Base-by-base conservation (phyloP, 805 yeast species). In the Ogataea pini region DNA sequence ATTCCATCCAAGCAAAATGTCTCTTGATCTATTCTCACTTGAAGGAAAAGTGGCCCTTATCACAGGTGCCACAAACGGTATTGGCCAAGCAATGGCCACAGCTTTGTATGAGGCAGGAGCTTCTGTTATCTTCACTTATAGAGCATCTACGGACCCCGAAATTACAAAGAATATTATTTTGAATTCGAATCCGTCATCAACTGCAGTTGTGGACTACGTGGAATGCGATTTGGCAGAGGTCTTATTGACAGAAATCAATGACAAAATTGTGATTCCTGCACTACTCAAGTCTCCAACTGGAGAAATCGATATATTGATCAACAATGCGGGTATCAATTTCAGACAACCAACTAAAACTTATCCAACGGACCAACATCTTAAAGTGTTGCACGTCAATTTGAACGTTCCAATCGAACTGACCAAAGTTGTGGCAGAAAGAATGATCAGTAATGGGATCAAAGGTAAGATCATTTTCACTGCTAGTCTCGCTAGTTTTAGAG, bases 1-100 rank as follows among this genome's bases (percentile, higher is more conserved):
- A n/a, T n/a, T n/a, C n/a, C n/a, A n/a, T n/a, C n/a, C n/a, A n/a
- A n/a, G n/a, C n/a, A n/a, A n/a, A n/a, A 41, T 41, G 44, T 29
- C 36, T 3, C 10, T 16, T 7, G 46, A 51, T n/a, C 57, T 64
- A 47, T 73, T 68, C 47, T 69, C 75, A 2, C 59, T 70, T 7
- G 54, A 64, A 44, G 75, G 74, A 8, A 70, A 72, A 52, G 71
- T 65, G 10, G 76, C 72, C 5, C 48, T 73, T 8, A 63, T 76
- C 32, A 72, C 82, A 14, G 84, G 84, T 7, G 81, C 77, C 29
- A 75, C 81, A 33, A 71, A 76, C 18, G 84, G 84, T 4, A 79
- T 79, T 52, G 84, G 84, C 7, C 71, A 69, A 27, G 73, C 75
- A 36, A 76, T 78, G 59, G 81, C 80, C 17, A 56, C 65, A 33